Evolutionary conservation across 2,329 filamentous ascomycete genomes (phyloP).

Genomic region (Neofusicoccum sp.): DNA sequence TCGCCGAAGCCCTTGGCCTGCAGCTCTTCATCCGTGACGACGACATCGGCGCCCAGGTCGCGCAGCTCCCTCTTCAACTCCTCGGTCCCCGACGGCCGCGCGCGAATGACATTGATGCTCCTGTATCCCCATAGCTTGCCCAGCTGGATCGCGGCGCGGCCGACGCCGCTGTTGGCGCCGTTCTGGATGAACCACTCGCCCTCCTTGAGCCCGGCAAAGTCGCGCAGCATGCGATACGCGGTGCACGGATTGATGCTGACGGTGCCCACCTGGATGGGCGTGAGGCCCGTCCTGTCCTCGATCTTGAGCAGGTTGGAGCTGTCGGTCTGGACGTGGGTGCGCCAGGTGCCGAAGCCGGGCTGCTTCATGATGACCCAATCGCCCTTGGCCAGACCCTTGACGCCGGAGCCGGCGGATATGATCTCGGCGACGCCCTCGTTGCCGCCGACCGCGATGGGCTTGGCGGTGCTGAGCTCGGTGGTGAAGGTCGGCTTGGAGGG

Average conservation of each 20-base stretch:
- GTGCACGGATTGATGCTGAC: conserved; percentile 92
- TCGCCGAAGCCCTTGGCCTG: conserved; percentile 65
- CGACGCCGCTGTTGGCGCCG: conserved; percentile 92
- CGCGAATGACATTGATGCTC: conserved; percentile 86
- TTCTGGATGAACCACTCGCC: conserved; percentile 98
- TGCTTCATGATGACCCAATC: conserved; percentile 92
- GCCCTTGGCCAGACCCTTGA: conserved; percentile 67
- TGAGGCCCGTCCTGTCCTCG: conserved; percentile 70
- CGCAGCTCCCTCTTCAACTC: conserved; percentile 63
- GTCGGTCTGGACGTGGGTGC: conserved; percentile 77
- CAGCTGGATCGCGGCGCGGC: conserved; percentile 87
- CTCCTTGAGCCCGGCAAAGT: conserved; percentile 68
- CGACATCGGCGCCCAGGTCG: conserved; percentile 63
- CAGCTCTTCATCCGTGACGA: conserved; percentile 64
- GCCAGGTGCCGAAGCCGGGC: conserved; percentile 89
- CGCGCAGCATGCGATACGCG: conserved; percentile 88
- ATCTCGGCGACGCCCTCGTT: conserved; percentile 96
- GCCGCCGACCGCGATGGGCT: conserved; percentile 76
- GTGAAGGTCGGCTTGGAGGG: conserved; percentile 80
- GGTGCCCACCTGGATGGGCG: conserved; percentile 78
- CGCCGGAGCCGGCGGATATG: conserved; percentile 65
- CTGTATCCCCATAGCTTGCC: conserved; percentile 83
- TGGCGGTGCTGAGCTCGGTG: conserved; percentile 72
- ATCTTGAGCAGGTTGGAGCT: conserved; percentile 67
- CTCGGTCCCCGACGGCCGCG: conserved; percentile 67